Percentiles rank a stretch among this genome's conserved stretches.
Conservation (phyloP, 208 protist species). For the Trypanosoma cruzi region DNA sequence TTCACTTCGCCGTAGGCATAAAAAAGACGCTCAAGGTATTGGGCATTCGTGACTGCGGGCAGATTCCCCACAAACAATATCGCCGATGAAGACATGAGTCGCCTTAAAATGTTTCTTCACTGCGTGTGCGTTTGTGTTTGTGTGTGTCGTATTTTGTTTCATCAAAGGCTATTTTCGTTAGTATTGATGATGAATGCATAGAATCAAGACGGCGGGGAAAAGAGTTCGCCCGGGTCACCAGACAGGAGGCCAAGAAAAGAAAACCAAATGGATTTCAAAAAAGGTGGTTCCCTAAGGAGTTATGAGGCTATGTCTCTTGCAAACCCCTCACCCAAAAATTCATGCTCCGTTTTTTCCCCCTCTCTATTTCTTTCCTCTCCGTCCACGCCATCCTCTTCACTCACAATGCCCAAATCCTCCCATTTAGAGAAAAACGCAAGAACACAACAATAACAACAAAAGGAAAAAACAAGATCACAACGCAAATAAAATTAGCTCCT, state of each 20-base stretch:
- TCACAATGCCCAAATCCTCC: background rate
- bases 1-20: constrained; percentile 77
- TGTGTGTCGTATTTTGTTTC: background rate
- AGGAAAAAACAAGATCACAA: constrained; percentile 6
- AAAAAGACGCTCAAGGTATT: constrained; percentile 85
- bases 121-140: background rate
- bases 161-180: no score
- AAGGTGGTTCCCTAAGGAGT: no score
- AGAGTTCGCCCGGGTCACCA: no score
- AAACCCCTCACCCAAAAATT: no score
- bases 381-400: background rate
- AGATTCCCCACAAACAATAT: constrained; percentile 84
- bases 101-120: constrained; percentile 7
- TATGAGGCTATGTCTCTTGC: no score
- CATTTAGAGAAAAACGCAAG: constrained; percentile 13
- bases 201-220: no score
- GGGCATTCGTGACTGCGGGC: constrained; percentile 67
- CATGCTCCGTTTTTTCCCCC: no score
- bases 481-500: no score
- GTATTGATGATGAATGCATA: no score
- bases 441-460: constrained; percentile 14
- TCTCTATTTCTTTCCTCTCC: no score
- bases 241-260: no score
- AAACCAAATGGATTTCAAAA: no score
- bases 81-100: constrained; percentile 20